These are phyloP conservation scores for Sclerotinia borealis DNA, from an alignment of 2,329 filamentous ascomycete species.

Conservation along the genomic window DNA sequence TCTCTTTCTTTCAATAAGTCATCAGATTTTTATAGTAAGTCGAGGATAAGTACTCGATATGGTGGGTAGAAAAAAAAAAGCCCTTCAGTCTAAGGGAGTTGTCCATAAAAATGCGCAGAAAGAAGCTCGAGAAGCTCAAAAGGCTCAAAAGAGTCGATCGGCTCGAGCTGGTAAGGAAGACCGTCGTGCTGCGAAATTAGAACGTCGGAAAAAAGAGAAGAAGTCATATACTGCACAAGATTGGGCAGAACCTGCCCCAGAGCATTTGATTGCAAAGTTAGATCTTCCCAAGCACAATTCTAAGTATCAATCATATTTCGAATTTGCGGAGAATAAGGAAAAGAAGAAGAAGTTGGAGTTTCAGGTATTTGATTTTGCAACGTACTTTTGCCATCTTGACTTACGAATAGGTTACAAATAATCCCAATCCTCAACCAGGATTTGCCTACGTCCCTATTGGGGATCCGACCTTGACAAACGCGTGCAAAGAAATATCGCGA, in stretches of 20 bases:
- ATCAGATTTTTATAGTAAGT: neutral
- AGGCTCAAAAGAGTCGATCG: slow-evolving; percentile 3
- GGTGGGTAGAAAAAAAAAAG: slow-evolving; percentile 7
- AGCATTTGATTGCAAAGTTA: slow-evolving; percentile 30
- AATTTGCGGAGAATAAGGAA: slow-evolving; percentile 58
- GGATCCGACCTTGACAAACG: slow-evolving; percentile 52
- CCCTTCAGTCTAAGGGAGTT: neutral
- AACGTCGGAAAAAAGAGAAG: slow-evolving; percentile 27
- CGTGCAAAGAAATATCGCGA: slow-evolving; percentile 60
- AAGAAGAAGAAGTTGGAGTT: slow-evolving; percentile 59
- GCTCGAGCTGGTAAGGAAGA: slow-evolving; percentile 20
- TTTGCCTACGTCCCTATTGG: slow-evolving; percentile 59
- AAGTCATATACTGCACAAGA: slow-evolving; percentile 23
- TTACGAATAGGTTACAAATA: slow-evolving; percentile 43
- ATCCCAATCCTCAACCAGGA: slow-evolving; percentile 49
- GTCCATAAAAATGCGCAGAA: neutral
- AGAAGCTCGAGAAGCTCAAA: neutral
- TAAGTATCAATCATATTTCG: slow-evolving; percentile 56
- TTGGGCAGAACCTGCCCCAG: slow-evolving; percentile 28
- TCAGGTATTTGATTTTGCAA: slow-evolving; percentile 41
- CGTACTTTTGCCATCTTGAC: slow-evolving; percentile 15
- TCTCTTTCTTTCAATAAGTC: slow-evolving; percentile 4
- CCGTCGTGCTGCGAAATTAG: slow-evolving; percentile 25
- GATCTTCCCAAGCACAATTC: slow-evolving; percentile 36
- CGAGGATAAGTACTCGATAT: slow-evolving; percentile 7